These are phyloP conservation scores for Beta macrorhiza DNA, from an alignment of 179 eudicot species.

Conservation along the genomic window DNA sequence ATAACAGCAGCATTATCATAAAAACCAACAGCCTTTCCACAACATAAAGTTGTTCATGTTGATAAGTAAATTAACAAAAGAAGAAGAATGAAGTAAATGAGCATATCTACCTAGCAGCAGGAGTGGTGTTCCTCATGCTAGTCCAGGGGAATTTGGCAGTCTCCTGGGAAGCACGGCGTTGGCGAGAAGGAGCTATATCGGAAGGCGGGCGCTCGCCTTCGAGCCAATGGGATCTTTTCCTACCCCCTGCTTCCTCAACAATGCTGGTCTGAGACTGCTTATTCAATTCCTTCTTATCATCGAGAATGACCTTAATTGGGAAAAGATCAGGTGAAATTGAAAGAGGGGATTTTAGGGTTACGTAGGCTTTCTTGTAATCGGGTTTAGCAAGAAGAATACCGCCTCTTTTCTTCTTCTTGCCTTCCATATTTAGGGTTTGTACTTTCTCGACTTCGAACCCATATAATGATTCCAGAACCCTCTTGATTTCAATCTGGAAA, in stretches of 20 bases:
- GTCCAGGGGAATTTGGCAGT: constrained; percentile 80
- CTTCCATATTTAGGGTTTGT: constrained; percentile 83
- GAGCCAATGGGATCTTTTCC: constrained; percentile 76
- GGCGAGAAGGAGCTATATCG: background rate
- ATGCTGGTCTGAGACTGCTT: constrained; percentile 64
- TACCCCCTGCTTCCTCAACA: constrained; percentile 49
- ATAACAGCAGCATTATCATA: background rate
- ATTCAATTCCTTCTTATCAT: constrained; percentile 52
- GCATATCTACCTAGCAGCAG: constrained; percentile 49
- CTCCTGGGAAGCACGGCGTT: constrained; percentile 22
- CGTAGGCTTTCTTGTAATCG: constrained; percentile 84
- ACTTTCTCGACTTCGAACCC: constrained; percentile 88
- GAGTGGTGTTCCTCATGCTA: constrained; percentile 50
- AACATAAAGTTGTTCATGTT: background rate
- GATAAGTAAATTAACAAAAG: background rate
- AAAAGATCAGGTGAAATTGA: constrained; percentile 70
- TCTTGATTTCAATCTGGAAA: constrained; percentile 73
- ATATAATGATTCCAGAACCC: constrained; percentile 79
- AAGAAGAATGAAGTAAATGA: background rate
- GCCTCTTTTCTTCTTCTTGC: constrained; percentile 87
- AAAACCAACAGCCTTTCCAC: background rate
- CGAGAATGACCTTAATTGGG: constrained; percentile 60
- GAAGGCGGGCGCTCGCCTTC: constrained; percentile 16
- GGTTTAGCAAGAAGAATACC: constrained; percentile 73
- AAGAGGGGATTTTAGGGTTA: constrained; percentile 57